Percentiles rank a stretch among this genome's conserved stretches.
These are phyloP conservation scores for Phialophora expanda DNA, from an alignment of 2,329 filamentous ascomycete genomes.

Conservation along the genomic window DNA sequence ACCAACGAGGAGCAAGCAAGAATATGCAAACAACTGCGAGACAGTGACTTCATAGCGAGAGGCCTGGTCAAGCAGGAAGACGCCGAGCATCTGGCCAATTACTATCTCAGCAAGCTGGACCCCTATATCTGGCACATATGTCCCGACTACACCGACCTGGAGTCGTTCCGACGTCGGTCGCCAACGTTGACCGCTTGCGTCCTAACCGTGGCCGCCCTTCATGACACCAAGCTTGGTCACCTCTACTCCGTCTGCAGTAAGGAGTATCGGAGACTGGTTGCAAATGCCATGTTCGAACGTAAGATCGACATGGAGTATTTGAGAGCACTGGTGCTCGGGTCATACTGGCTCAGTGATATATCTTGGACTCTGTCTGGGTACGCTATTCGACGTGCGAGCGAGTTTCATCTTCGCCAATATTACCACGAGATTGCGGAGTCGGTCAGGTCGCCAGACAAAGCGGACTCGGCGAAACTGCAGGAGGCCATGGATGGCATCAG, in stretches of 20 bases:
- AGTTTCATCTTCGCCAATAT: constrained; percentile 51
- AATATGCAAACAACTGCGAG: constrained; percentile 47
- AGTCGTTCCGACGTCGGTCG: constrained; percentile 55
- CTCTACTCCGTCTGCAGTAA: constrained; percentile 52
- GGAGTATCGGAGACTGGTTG: constrained; percentile 59
- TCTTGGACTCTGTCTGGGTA: constrained; percentile 53
- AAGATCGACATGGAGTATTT: constrained; percentile 59
- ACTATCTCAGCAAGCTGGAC: constrained; percentile 53
- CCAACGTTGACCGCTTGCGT: constrained; percentile 57
- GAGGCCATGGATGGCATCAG: constrained; percentile 44
- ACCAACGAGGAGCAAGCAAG: constrained; percentile 41
- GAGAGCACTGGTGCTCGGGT: constrained; percentile 59
- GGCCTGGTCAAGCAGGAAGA: constrained; percentile 53
- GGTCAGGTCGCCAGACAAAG: constrained; percentile 36
- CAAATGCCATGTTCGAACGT: constrained; percentile 59
- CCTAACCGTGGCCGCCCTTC: constrained; percentile 56
- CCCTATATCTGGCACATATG: constrained; percentile 57
- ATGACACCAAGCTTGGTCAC: constrained; percentile 46
- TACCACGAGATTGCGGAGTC: constrained; percentile 46
- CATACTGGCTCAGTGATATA: constrained; percentile 62
- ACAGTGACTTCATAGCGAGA: constrained; percentile 57
- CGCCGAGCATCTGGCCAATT: constrained; percentile 49
- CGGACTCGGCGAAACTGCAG: constrained; percentile 35
- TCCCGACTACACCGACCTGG: constrained; percentile 54
- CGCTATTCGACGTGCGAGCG: constrained; percentile 52